Evolutionary conservation across 805 yeast genomes (phyloP), one percentile per base, ranked within the genome.

Genomic region (Lipomyces anomalus): DNA sequence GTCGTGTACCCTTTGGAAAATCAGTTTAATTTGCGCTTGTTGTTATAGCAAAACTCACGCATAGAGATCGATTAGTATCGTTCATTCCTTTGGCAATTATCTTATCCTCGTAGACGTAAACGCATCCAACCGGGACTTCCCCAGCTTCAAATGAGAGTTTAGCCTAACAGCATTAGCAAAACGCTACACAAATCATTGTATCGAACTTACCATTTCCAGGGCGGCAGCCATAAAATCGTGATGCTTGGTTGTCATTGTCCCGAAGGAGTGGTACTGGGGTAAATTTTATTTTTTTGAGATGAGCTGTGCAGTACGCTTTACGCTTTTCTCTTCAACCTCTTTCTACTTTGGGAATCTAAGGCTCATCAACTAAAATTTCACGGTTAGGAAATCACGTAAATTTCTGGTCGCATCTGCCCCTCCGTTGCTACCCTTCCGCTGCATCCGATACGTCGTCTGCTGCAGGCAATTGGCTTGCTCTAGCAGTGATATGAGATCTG

Each of bases 91-190:
- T 70, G 18, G 87, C 84, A 6, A 90, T 66, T 20, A 90, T 68
- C 44, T 72, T 56, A 9, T 69, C 67, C 26, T 72, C 48, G 55
- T 75, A 65, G 4, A 78, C 88, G 57, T 82, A 78, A 1, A 87
- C 72, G 57, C 94, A 84, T 1, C 92, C 88, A 1, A 87, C 94
- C 0, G 95, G 95, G 0, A 86, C 89, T 57, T 86, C 95, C 35
- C 75, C 76, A n/a, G 66, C 66, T 35, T 68, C 68, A 20, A 87
- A 67, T 0, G 95, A 92, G 32, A 71, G 63, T 50, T 74, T 73
- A 0, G 90, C 95, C 56, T 60, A 41, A 49, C 66, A 11, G n/a
- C 21, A 67, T 37, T 60, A 22, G 9, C 34, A 66, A 30, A 3
- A 17, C 36, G 18, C n/a, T 44, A 37, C 40, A n/a, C n/a, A n/a